Percentiles rank a stretch among this genome's conserved stretches.
These are phyloP conservation scores for Malassezia equina DNA, from an alignment of 1,284 basidiomycete species.

Conservation along the genomic window DNA sequence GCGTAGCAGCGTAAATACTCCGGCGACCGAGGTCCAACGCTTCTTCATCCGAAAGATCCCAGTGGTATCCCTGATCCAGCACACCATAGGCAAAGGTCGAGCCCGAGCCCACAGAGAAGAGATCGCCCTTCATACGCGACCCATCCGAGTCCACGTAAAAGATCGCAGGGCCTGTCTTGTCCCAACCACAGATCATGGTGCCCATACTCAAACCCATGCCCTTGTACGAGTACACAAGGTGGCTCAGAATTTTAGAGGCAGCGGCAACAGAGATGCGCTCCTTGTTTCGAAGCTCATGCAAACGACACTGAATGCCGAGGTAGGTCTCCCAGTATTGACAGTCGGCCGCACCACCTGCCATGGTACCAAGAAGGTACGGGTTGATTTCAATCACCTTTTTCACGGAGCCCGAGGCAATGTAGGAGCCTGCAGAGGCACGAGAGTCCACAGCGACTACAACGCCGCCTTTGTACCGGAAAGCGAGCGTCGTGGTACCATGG, in stretches of 20 bases:
- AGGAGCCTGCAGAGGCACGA: constrained; percentile 88
- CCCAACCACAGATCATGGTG: constrained; percentile 99
- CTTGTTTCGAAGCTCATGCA: constrained; percentile 92
- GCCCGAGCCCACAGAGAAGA: constrained; percentile 97
- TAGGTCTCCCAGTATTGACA: constrained; percentile 59
- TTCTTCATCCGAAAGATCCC: constrained; percentile 86
- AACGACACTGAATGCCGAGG: constrained; percentile 89
- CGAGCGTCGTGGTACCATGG: constrained; percentile 96
- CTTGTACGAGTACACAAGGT: constrained; percentile 95
- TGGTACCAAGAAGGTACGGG: constrained; percentile 91
- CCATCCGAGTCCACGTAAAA: constrained; percentile 99
- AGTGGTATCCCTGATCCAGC: constrained; percentile 87
- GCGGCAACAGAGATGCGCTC: constrained; percentile 97
- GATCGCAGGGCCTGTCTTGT: constrained; percentile 95
- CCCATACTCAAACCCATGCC: constrained; percentile 99
- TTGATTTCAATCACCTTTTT: constrained; percentile 90
- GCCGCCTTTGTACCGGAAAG: constrained; percentile 91
- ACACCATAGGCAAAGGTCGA: constrained; percentile 98
- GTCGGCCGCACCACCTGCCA: constrained; percentile 84
- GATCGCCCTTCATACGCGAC: constrained; percentile 82
- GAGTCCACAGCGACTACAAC: constrained; percentile 98
- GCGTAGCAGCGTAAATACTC: constrained; percentile 93
- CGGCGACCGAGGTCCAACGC: constrained; percentile 87
- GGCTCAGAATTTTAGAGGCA: constrained; percentile 92
- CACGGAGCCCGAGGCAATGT: constrained; percentile 62